Base-by-base conservation (phyloP, 179 eudicot species). In the Spergularia azorica region DNA sequence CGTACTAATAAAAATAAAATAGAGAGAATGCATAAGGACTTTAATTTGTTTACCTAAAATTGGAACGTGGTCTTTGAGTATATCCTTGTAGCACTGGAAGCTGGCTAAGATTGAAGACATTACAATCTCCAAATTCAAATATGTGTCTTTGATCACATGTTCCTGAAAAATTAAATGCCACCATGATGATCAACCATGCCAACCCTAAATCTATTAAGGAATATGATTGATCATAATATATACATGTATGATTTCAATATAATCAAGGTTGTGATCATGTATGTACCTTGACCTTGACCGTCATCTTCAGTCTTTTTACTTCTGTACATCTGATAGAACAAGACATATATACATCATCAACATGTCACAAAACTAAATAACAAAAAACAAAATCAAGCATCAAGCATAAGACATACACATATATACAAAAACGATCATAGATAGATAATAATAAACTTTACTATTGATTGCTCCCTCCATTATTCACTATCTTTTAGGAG, bases 101-200 rank as follows among this genome's bases (percentile, higher is more conserved):
- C 72, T 90, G 94, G 84, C 91, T 87, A 60, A 90, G 88, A 74
- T 86, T 88, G 83, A 82, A 91, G 59, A 91, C 79, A 64, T 88
- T 88, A 48, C 84, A 85, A 82, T 90, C 94, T 63, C 85, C 84
- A 55, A 83, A 82, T 48, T 88, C 94, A 84, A 80, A 77, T 66
- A 82, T 58, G 73, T 72, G 81, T 79, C 83, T 86, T 73, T 84
- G 88, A 83, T 83, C 86, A 55, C 69, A 71, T 56, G 70, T 55
- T 52, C 66, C 67, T 68, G 79, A 60, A 80, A 0, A 2, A 10
- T 64, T 5, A 9, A 62, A 18, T 32, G 26, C 13, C 14, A 57
- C 6, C 51, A 61, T 9, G 21, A 14, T 72, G 50, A 56, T 61
- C 20, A 65, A 21, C 20, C 1, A 43, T 16, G n/a, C 41, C 36